Base-by-base conservation (phyloP, 371 early-diverging fungal species). In the Circinella minor region DNA sequence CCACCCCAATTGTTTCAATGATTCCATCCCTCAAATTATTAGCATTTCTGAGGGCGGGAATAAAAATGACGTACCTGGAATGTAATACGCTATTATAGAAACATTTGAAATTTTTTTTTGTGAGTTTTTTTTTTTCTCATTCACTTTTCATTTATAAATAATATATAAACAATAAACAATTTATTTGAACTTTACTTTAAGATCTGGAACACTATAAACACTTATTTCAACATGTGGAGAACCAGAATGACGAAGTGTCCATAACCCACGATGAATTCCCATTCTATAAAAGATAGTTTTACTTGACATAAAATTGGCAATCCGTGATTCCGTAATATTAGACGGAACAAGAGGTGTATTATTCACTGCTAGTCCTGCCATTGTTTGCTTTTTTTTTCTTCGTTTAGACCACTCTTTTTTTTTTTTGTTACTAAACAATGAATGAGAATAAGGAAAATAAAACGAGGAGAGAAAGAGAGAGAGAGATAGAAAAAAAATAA, bases 201-300 rank as follows among this genome's bases (percentile, higher is more conserved):
- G 75, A 5, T 90, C 90, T 2, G 95, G 94, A 13, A 96, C 96
- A 20, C 91, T 87, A 76, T 89, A 95, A 15, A 91, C 89, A n/a
- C 70, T 67, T 1, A 85, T 63, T 14, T 34, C 51, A 11, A 85
- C 78, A 71, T 81, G 74, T 3, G 81, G 80, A 14, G 71, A 43
- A 3, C 82, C 84, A 17, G 59, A 63, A 18, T 76, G 71, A 18
- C 82, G 59, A 13, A 61, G 27, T 13, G 49, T 60, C 84, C 84
- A 84, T 4, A 84, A 65, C 5, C 68, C 72, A 27, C 70, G 69
- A n/a, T 80, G 81, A 20, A 84, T 77, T 14, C 84, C 84, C 84
- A 84, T 84, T 10, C 71, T 68, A 67, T 80, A 68, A 55, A 84
- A 84, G n/a, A 79, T 81, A 4, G 82, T 77, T n/a, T 74, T 72